phyloP scores from a whole-genome alignment of 2,329 filamentous ascomycete species.

The Aspergillus thermomutatus region DNA sequence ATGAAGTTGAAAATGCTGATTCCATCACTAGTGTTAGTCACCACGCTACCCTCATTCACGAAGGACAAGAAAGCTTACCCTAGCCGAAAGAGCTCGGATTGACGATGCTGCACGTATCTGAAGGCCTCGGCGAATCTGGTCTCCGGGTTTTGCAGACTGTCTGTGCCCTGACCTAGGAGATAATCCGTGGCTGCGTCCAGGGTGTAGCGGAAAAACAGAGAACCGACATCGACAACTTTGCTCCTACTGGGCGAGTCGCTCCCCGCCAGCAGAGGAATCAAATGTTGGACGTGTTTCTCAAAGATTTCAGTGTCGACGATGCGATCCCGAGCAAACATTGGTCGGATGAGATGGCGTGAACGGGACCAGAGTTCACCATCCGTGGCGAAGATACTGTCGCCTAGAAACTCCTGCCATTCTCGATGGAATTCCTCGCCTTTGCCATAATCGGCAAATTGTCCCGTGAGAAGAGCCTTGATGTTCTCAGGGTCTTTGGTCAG shows the following conservation, averaged over 20 bases:
- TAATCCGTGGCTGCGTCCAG: conserved; percentile 85
- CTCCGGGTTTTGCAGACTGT: conserved; percentile 57
- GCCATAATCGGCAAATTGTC: conserved; percentile 80
- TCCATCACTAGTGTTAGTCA: neutral
- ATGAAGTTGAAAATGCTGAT: conserved; percentile 57
- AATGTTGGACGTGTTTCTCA: conserved; percentile 70
- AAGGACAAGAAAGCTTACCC: conserved; percentile 43
- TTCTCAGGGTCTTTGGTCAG: conserved; percentile 84
- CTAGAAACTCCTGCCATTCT: conserved; percentile 76
- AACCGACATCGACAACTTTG: conserved; percentile 64
- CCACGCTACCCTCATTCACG: neutral
- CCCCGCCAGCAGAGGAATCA: conserved; percentile 66
- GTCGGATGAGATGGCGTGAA: conserved; percentile 78
- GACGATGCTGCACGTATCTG: conserved; percentile 71
- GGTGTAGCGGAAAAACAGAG: conserved; percentile 78
- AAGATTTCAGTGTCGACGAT: conserved; percentile 81
- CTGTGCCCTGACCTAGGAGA: conserved; percentile 72
- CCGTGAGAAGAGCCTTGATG: conserved; percentile 84
- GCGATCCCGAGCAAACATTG: conserved; percentile 82
- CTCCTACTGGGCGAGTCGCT: conserved; percentile 26
- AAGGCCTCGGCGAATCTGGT: conserved; percentile 79
- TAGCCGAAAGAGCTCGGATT: conserved; percentile 63
- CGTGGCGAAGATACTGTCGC: conserved; percentile 80
- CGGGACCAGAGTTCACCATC: conserved; percentile 77
- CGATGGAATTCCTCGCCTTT: conserved; percentile 71